A percentile compares a stretch with the other conserved stretches of the same genome.
phyloP scores from a whole-genome alignment of 1,284 basidiomycete species.

The Trametes polyzona region DNA sequence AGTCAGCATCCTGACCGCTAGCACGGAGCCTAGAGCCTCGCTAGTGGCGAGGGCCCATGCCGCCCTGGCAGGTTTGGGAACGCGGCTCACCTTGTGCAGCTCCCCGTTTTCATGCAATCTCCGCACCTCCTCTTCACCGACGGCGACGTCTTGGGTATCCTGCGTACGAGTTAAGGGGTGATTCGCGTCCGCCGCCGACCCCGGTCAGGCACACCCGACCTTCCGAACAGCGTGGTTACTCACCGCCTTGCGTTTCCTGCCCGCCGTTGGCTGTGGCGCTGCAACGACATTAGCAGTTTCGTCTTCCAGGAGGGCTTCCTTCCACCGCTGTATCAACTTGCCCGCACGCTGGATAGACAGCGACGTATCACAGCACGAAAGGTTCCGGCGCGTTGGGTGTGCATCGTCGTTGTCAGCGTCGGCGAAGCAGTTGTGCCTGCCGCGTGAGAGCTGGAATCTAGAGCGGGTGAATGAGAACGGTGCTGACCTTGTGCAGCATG shows the following conservation, averaged over 20 bases:
- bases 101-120: slow-evolving; percentile 61
- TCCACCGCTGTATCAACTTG: slow-evolving; percentile 76
- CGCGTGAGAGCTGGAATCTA: slow-evolving; percentile 17
- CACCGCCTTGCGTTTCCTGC: slow-evolving; percentile 73
- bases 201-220: slow-evolving; percentile 17
- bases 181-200: background rate
- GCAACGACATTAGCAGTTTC: slow-evolving; percentile 56
- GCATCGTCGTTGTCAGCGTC: background rate
- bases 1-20: slow-evolving; percentile 13
- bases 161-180: slow-evolving; percentile 2
- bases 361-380: slow-evolving; percentile 6
- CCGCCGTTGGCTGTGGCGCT: slow-evolving; percentile 45
- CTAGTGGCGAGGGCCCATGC: slow-evolving; percentile 17
- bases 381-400: slow-evolving; percentile 10
- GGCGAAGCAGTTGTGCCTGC: slow-evolving; percentile 14
- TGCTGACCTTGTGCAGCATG: slow-evolving; percentile 76
- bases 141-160: slow-evolving; percentile 51
- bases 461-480: background rate
- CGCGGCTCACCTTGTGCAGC: slow-evolving; percentile 60
- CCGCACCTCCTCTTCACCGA: slow-evolving; percentile 71
- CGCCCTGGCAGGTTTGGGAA: slow-evolving; percentile 12
- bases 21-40: slow-evolving; percentile 8
- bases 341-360: slow-evolving; percentile 66
- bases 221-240: slow-evolving; percentile 34
- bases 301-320: slow-evolving; percentile 67